phyloP scores from a whole-genome alignment of 2,329 filamentous ascomycete species.

The Colletotrichum godetiae region DNA sequence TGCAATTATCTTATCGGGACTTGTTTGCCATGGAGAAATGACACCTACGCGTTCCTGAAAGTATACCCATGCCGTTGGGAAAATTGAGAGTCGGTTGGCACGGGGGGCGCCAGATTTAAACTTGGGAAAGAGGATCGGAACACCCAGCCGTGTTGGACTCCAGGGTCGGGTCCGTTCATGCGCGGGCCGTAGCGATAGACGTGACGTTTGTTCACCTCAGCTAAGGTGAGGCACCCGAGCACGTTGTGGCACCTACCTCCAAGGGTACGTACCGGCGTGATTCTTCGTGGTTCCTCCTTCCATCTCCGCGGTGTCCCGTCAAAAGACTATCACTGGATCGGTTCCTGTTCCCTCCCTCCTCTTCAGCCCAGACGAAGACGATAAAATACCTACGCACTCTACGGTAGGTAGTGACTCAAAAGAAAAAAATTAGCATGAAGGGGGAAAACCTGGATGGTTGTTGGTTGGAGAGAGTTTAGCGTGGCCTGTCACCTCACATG shows the following conservation, averaged over 20 bases:
- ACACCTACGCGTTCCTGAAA: too few relatives aligned
- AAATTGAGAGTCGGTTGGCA: neutral
- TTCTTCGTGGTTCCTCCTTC: neutral
- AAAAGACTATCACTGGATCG: neutral
- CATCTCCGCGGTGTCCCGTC: neutral
- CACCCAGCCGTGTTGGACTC: slow-evolving; percentile 3
- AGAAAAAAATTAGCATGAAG: neutral
- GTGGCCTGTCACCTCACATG: slow-evolving; percentile 35
- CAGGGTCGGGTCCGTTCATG: slow-evolving; percentile 29
- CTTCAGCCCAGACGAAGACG: neutral
- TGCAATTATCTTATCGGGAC: neutral
- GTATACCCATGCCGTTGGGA: neutral
- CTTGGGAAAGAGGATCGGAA: neutral
- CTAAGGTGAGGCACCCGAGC: neutral
- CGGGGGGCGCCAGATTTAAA: neutral
- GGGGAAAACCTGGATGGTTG: slow-evolving; percentile 1
- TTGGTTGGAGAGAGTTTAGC: slow-evolving; percentile 20
- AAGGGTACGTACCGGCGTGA: neutral
- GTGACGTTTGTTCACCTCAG: slow-evolving; percentile 23
- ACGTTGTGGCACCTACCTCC: neutral
- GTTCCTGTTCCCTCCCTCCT: neutral
- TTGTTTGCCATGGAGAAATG: neutral
- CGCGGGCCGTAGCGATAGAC: slow-evolving; percentile 16
- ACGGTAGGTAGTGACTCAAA: neutral
- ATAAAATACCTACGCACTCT: neutral